Percentiles rank a stretch among this genome's conserved stretches.
phyloP scores from a whole-genome alignment of 495 filamentous ascomycete genomes.

The Podospora australis region DNA sequence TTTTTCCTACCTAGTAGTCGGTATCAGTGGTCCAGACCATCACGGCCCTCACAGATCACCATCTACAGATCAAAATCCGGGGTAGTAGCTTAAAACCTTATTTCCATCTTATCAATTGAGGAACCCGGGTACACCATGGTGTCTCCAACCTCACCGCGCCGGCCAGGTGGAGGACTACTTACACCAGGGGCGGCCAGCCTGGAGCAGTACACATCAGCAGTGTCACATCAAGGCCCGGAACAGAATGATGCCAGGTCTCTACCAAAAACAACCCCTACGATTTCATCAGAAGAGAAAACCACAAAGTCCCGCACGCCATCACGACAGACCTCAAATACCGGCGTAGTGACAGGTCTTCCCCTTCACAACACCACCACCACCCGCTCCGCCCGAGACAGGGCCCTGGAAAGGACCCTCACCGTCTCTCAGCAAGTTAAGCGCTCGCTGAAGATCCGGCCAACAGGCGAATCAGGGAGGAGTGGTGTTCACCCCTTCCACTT shows the following conservation, averaged over 20 bases:
- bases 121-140: not conserved
- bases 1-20: not conserved
- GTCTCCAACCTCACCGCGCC: not conserved
- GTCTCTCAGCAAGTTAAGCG: constrained; percentile 1
- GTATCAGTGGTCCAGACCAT: not conserved
- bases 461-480: constrained; percentile 39
- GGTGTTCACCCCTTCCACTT: constrained; percentile 41
- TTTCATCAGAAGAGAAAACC: not conserved
- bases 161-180: too few species aligned
- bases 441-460: constrained; percentile 13
- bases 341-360: not conserved
- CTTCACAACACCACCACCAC: constrained; percentile 3
- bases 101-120: not conserved
- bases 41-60: not conserved
- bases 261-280: not conserved
- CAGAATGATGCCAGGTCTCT: not conserved
- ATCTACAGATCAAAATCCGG: not conserved
- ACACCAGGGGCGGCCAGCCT: too few species aligned
- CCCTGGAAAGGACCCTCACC: not conserved
- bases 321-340: not conserved
- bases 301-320: not conserved
- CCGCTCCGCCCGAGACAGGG: not conserved
- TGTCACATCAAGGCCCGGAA: not conserved
- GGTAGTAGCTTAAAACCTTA: not conserved
- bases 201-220: not conserved